A percentile compares a stretch with the other conserved stretches of the same genome.
phyloP scores from a whole-genome alignment of 352 stramenopile species.

The Pythium dissotocum region DNA sequence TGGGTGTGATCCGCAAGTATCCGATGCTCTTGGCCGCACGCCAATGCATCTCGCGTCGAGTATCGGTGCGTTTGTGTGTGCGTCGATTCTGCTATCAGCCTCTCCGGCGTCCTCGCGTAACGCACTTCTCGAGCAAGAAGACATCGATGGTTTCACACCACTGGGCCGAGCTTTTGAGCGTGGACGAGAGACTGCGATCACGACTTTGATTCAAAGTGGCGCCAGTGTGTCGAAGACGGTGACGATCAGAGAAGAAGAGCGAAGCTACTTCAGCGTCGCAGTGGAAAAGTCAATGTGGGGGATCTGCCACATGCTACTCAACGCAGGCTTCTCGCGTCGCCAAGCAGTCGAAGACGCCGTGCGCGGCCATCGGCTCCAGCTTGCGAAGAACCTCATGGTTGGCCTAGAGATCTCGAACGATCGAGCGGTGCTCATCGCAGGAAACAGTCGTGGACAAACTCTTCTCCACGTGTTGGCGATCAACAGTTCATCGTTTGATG shows the following conservation, averaged over 20 bases:
- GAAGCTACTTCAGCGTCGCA: slow-evolving; percentile 75
- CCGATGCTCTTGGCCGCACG: slow-evolving; percentile 52
- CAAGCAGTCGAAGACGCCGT: slow-evolving; percentile 72
- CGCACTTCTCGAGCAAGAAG: slow-evolving; percentile 29
- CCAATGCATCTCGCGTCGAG: slow-evolving; percentile 61
- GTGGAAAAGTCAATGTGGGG: slow-evolving; percentile 62
- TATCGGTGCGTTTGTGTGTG: slow-evolving; percentile 71
- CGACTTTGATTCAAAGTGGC: slow-evolving; percentile 62
- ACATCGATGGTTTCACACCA: slow-evolving; percentile 48
- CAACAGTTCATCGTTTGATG: slow-evolving; percentile 26
- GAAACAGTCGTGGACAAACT: slow-evolving; percentile 45
- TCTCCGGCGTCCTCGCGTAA: not conserved
- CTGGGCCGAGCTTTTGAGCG: slow-evolving; percentile 53
- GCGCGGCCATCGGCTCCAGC: slow-evolving; percentile 56
- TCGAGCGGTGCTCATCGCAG: slow-evolving; percentile 30
- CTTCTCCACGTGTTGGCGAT: slow-evolving; percentile 62
- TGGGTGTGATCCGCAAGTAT: slow-evolving; percentile 34
- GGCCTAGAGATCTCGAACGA: slow-evolving; percentile 50
- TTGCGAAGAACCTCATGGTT: slow-evolving; percentile 64
- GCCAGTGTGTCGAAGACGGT: slow-evolving; percentile 21
- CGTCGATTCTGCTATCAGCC: slow-evolving; percentile 49
- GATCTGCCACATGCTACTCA: slow-evolving; percentile 77
- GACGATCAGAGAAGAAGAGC: slow-evolving; percentile 13
- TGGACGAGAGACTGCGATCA: slow-evolving; percentile 65
- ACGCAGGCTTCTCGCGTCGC: slow-evolving; percentile 60